These are phyloP conservation scores for Eimeria acervulina DNA, from an alignment of 169 alveolate genomes.

Conservation along the genomic window DNA sequence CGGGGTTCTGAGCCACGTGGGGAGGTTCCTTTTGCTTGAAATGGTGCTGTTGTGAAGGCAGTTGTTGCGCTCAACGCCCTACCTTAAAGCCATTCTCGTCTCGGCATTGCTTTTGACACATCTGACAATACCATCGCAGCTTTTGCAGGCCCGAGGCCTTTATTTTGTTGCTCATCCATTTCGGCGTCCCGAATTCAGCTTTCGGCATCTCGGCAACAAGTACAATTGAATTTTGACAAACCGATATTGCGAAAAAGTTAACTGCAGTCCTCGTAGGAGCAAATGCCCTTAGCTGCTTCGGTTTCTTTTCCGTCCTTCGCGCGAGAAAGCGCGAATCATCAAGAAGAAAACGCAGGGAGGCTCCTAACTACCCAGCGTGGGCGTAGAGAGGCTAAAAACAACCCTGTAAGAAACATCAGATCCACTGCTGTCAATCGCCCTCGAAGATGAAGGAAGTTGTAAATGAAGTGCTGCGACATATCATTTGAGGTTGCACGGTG, in stretches of 20 bases:
- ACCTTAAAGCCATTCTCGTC: conserved; percentile 97
- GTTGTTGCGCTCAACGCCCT: not conserved
- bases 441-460: not conserved
- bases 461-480: not conserved
- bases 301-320: not conserved
- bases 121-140: conserved; percentile 97
- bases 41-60: not conserved
- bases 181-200: conserved; percentile 96
- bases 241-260: not conserved
- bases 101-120: conserved; percentile 97
- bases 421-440: not conserved
- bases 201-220: conserved; percentile 79
- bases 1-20: not conserved
- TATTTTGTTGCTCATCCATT: conserved; percentile 97
- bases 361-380: not conserved
- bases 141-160: conserved; percentile 97
- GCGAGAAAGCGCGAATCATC: not conserved
- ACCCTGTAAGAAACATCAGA: conserved; percentile 9
- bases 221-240: not conserved
- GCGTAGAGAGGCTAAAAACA: not conserved
- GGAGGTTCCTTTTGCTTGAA: not conserved
- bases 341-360: not conserved
- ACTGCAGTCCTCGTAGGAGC: not conserved
- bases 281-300: not conserved
- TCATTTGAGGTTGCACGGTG: not conserved